phyloP scores from a whole-genome alignment of 108 stramenopile species.

The Schizochytrium sp. region DNA sequence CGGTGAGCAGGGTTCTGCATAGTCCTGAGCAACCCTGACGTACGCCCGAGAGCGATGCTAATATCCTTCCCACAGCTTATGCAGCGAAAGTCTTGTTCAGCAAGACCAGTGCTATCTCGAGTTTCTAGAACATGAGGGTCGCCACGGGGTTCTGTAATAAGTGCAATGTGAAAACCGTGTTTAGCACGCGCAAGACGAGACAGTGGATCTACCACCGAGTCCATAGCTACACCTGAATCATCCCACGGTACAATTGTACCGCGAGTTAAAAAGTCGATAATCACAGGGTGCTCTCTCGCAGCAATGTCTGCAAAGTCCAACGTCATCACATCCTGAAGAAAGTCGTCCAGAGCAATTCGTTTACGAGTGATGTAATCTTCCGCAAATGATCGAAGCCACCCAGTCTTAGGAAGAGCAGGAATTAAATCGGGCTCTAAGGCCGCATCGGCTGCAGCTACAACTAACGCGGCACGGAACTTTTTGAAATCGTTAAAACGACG shows the following conservation, averaged over 20 bases:
- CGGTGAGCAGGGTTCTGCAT: not conserved
- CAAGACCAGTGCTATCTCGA: not conserved
- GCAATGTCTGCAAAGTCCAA: not conserved
- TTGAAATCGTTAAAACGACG: constrained; percentile 4
- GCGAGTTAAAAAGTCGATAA: constrained; percentile 24
- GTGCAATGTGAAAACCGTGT: constrained; percentile 11
- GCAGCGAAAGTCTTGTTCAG: constrained; percentile 50
- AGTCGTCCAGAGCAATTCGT: constrained; percentile 10
- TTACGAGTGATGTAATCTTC: constrained; percentile 43
- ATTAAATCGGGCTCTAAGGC: not conserved
- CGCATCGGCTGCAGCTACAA: not conserved
- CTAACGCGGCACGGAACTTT: not conserved
- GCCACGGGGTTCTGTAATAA: constrained; percentile 1
- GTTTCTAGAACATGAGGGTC: constrained; percentile 9
- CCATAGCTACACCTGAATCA: not conserved
- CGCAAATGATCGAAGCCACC: not conserved
- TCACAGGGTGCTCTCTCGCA: not conserved
- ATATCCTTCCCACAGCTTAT: constrained; percentile 1
- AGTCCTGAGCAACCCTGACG: not conserved
- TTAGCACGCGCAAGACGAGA: not conserved
- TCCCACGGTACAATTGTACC: not conserved
- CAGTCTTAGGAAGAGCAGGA: constrained; percentile 45
- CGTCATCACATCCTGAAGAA: not conserved
- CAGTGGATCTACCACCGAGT: not conserved
- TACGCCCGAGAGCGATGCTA: constrained; percentile 27